Evolutionary conservation across 306 rosid genomes (phyloP).

Genomic region (Inga leiocalycina): DNA sequence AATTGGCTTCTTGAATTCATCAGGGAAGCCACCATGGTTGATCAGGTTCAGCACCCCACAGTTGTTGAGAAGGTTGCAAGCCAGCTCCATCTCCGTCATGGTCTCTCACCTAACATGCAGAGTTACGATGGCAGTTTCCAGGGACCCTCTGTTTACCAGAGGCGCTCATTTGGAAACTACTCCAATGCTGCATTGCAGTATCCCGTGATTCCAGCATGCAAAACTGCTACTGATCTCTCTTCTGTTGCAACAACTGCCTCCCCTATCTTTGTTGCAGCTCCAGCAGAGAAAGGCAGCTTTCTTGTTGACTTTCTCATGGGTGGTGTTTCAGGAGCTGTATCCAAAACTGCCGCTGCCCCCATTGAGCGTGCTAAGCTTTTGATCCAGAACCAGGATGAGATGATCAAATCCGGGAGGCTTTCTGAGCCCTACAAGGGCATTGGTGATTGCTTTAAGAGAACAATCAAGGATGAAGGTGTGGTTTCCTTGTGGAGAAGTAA

Average conservation of each 20-base stretch:
- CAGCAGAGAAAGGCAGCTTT: conserved; percentile 75
- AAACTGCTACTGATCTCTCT: conserved; percentile 60
- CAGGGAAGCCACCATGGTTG: conserved; percentile 69
- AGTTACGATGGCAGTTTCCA: conserved; percentile 51
- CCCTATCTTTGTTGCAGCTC: conserved; percentile 79
- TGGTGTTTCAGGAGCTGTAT: conserved; percentile 94
- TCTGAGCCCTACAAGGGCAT: conserved; percentile 95
- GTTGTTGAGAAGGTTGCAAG: conserved; percentile 78
- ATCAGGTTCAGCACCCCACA: conserved; percentile 77
- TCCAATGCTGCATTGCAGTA: conserved; percentile 67
- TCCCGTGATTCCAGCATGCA: conserved; percentile 52
- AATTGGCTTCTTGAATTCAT: background rate
- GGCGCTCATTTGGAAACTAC: conserved; percentile 58
- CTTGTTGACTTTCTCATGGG: conserved; percentile 85
- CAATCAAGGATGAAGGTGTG: conserved; percentile 69
- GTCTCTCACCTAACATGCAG: conserved; percentile 43
- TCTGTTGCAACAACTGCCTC: conserved; percentile 64
- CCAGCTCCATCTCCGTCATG: conserved; percentile 61
- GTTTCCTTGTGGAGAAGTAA: conserved; percentile 86
- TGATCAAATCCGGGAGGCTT: conserved; percentile 79
- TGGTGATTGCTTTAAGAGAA: conserved; percentile 78
- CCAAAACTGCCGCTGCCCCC: conserved; percentile 95
- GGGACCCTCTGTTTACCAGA: conserved; percentile 58
- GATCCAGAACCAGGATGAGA: conserved; percentile 93
- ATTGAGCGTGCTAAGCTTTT: conserved; percentile 88